A percentile compares a stretch with the other conserved stretches of the same genome.
Evolutionary conservation across 768 basidiomycete genomes (phyloP).

Genomic region (Floccularia luteovirens): DNA sequence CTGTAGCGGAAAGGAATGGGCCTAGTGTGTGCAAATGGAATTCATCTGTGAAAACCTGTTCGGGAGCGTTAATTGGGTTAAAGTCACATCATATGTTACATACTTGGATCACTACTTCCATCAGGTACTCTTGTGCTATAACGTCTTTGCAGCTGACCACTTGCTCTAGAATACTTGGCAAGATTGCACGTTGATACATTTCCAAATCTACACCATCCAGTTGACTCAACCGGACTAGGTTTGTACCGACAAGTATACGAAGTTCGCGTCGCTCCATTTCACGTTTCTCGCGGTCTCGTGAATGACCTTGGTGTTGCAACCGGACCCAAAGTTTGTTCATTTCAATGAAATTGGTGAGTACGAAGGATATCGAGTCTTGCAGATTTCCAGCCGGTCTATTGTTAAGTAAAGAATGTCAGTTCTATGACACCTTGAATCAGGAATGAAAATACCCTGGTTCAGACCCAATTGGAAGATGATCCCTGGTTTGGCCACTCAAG

Average conservation of each 20-base stretch:
- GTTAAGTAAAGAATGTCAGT: background rate
- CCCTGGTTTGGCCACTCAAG: constrained; percentile 92
- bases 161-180: constrained; percentile 93
- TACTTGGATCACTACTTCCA: constrained; percentile 99
- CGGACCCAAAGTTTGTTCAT: constrained; percentile 99
- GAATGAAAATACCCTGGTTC: constrained; percentile 62
- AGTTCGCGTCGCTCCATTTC: constrained; percentile 94
- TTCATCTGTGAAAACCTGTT: constrained; percentile 94
- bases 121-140: constrained; percentile 97
- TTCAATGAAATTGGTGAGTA: constrained; percentile 97
- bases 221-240: constrained; percentile 91
- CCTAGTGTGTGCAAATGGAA: constrained; percentile 96
- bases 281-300: constrained; percentile 93
- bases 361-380: constrained; percentile 92
- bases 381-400: constrained; percentile 79
- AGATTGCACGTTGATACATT: constrained; percentile 79
- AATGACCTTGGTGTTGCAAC: constrained; percentile 95
- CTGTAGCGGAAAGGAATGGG: constrained; percentile 92
- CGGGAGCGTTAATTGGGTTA: constrained; percentile 3
- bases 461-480: constrained; percentile 85
- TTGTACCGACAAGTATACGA: constrained; percentile 95
- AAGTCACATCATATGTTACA: constrained; percentile 8
- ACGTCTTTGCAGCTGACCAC: constrained; percentile 98
- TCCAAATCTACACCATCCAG: constrained; percentile 95
- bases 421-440: constrained; percentile 2